Base-by-base conservation (phyloP, 1,284 basidiomycete genomes). In the Pseudozyma flocculosa region DNA sequence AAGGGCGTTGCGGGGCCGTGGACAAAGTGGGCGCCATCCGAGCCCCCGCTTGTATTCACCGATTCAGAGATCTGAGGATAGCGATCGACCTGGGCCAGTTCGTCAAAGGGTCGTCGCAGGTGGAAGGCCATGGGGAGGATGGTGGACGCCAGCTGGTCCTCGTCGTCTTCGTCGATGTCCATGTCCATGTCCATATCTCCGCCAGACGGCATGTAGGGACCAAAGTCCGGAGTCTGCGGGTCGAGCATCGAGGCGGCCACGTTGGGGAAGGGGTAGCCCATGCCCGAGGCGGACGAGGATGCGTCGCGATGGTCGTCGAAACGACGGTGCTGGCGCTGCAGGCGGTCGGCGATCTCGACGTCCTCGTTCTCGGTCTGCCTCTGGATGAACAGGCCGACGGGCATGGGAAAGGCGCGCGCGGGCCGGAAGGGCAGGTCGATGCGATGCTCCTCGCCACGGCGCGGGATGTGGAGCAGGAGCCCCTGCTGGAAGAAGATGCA, bases 401-500 rank as follows among this genome's bases (percentile, higher is more conserved):
- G 54, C 5, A 68, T 50, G 10, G 69, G 68, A 24, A 57, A 63
- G 18, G 67, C 55, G 22, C 48, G 49, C 18, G 59, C 43, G 42
- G 66, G 53, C 42, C 64, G 59, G 40, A 71, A 71, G 4, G 53
- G 57, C 0, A 75, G 53, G 14, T 66, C 61, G 53, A 65, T 53
- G 19, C 64, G 48, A 18, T 65, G 47, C 43, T 70, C 58, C 37
- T 70, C 60, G 18, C 73, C 73, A 19, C 50, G 41, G 15, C 43
- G 48, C 2, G 72, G 62, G 11, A 72, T 53, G 50, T 72, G 60
- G 10, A 75, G 54, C 24, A 66, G 48, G n/a, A 70, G 42, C 9
- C 56, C 58, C 36, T 59, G 60, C 24, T 65, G 64, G 32, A 75
- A 61, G 43, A 69, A 62, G 40, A 75, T 50, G 51, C 72, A 75